Evolutionary conservation across 2,329 filamentous ascomycete genomes (phyloP), one percentile per base, ranked within the genome.

Genomic region (Chaetomiaceae sp.): DNA sequence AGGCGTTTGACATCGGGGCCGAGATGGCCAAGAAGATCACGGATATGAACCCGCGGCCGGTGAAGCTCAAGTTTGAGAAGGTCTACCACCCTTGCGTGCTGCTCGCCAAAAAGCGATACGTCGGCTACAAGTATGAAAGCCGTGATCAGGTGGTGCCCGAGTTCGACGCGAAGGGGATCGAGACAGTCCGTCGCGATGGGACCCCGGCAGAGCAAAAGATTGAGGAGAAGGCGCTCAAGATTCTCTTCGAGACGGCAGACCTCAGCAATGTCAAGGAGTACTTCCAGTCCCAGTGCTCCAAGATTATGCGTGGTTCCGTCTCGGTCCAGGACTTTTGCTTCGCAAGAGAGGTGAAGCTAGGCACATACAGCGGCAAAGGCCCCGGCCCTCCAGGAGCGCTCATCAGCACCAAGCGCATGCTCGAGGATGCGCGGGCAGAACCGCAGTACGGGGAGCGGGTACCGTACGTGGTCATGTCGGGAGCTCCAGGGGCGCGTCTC

Each of bases 21-120:
- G 92, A 97, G 64, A 99, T 99, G 55, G 86, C 91, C 30, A 81
- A 87, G 62, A 84, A 85, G 13, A 82, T 99, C 51, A 97, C 93
- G 0, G 80, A 89, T 48, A 86, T 87, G 73, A 99, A 96, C 63
- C 95, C 93, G 2, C 81, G 85, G 1, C 93, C 93, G 0, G 76
- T 99, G 59, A 97, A 96, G 69, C 84, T 99, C 56, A 97, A 97
- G 66, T 96, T 99, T 60, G 93, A 99, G 66, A 99, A 99, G 62
- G 92, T 99, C 1, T 99, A 99, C 68, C 87, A 95, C 57, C 93
- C 95, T 0, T 97, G 92, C 65, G 83, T 97, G 0, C 77, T 99
- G 4, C 78, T 99, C 0, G 90, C 95, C 16, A 99, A 99, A 73
- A 99, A 99, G 66, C 86, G 93, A 49, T 99, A 99, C 61, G 95